Evolutionary conservation across 441 rosid species (phyloP), one percentile per base, ranked within the genome.

Genomic region (Adansonia grandidieri): DNA sequence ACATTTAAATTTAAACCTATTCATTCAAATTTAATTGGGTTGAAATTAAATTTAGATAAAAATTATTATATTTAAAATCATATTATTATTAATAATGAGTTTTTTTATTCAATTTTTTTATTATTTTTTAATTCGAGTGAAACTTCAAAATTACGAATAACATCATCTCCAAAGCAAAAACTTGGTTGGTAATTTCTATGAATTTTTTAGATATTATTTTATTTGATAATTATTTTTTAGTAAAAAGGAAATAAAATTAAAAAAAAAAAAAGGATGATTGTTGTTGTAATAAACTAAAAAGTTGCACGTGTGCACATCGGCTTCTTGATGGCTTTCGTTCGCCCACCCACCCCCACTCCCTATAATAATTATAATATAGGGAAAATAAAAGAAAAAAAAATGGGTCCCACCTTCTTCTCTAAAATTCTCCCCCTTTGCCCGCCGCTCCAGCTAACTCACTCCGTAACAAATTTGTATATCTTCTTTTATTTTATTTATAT

Each of bases 281-380:
- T 9, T 28, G 2, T 28, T 28, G 32, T 1, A 28, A 28, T 28
- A 28, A 28, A 28, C 32, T 60, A 8, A 60, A 9, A 44, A 45
- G 5, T 45, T 80, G 86, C 88, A 86, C 88, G 88, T 86, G 88
- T 80, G 88, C 77, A 10, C 79, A 69, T 74, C 73, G 66, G 40
- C 53, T 68, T 68, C 72, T 53, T 14, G 72, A 48, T 70, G 82
- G 85, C 64, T 80, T 85, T 74, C 79, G 85, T 86, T 82, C 77
- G 75, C 81, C 60, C 67, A 62, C 66, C 42, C 66, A 28, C n/a
- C 60, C 60, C 9, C 4, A 6, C 44, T 19, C 28, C 64, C 3
- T 44, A 4, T 63, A 32, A 32, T 32, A 32, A 28, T 28, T 28
- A 28, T 28, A 28, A 24, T 58, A 28, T 9, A 15, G 17, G 67